Conservation (phyloP, 2,329 filamentous ascomycete species). For the Aspergillus quadricinctus region DNA sequence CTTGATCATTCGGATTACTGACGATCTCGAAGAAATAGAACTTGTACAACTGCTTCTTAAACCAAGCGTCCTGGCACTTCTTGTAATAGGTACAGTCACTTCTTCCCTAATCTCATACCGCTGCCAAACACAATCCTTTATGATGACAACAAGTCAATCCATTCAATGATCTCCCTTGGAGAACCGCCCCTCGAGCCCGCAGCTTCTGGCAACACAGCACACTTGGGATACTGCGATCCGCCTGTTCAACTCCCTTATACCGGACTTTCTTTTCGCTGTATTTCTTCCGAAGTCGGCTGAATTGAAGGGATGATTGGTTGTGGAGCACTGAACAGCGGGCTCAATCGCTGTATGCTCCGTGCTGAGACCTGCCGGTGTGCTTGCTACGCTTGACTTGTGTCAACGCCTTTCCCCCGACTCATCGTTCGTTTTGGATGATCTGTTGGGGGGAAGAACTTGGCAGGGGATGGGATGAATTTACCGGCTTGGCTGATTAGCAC, state of each 20-base stretch:
- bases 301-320: slow-evolving; percentile 40
- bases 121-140: slow-evolving; percentile 28
- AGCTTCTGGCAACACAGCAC: slow-evolving; percentile 14
- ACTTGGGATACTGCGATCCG: slow-evolving; percentile 22
- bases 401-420: slow-evolving; percentile 21
- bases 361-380: slow-evolving; percentile 16
- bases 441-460: slow-evolving; percentile 24
- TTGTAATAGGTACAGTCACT: slow-evolving; percentile 21
- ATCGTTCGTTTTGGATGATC: slow-evolving; percentile 37
- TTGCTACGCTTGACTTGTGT: slow-evolving; percentile 35
- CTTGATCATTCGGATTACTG: slow-evolving; percentile 2
- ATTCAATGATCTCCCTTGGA: slow-evolving; percentile 52
- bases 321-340: slow-evolving; percentile 32
- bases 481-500: slow-evolving; percentile 37
- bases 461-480: slow-evolving; percentile 44
- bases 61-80: background rate
- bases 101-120: slow-evolving; percentile 7
- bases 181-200: slow-evolving; percentile 36
- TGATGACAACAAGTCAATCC: slow-evolving; percentile 61
- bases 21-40: slow-evolving; percentile 9
- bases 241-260: slow-evolving; percentile 40
- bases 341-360: slow-evolving; percentile 19
- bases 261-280: slow-evolving; percentile 32
- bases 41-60: background rate
- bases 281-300: slow-evolving; percentile 7